Base-by-base conservation (phyloP, 257 asterid genomes). In the Handroanthus guayacan region DNA sequence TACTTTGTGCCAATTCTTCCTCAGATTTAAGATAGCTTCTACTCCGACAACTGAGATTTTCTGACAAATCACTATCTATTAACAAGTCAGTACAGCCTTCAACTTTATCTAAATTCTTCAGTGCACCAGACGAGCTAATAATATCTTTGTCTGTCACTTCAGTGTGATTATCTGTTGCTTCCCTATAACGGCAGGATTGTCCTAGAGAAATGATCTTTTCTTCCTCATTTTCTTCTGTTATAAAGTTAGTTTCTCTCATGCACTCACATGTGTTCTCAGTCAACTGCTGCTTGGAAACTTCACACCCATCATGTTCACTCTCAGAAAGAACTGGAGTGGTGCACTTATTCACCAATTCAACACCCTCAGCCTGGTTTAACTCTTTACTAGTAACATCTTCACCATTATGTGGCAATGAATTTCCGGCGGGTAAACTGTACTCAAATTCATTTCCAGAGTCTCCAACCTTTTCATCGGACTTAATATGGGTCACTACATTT, bases 221-320 rank as follows among this genome's bases (percentile, higher is more conserved):
- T 50, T 67, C 71, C 67, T 48, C 8, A 52, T 41, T 74, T 66
- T 67, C 51, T 44, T 75, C 82, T 20, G 77, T 20, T 63, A 38
- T 9, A 52, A 52, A 20, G 70, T 37, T 31, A 39, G 69, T 61
- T 75, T 60, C 79, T 73, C 34, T 71, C 63, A 16, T 62, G 66
- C 52, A 47, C 67, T 64, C 83, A 54, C 13, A 44, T 14, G 63
- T 54, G 52, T 41, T 39, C 72, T 66, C 84, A 34, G 74, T 52
- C 57, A 68, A 51, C 76, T 64, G 75, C 71, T 64, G 77, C 70
- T 14, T 37, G 2, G 72, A 77, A 75, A 80, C 82, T 79, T 72
- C 79, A 52, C 25, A 70, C 17, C n/a, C 67, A 71, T 72, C 67
- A 71, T 37, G n/a, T 41, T 71, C 73, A 76, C 62, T 55, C 57